A percentile compares a stretch with the other conserved stretches of the same genome.
Evolutionary conservation across 768 basidiomycete genomes (phyloP).

Genomic region (Mycena indigotica): DNA sequence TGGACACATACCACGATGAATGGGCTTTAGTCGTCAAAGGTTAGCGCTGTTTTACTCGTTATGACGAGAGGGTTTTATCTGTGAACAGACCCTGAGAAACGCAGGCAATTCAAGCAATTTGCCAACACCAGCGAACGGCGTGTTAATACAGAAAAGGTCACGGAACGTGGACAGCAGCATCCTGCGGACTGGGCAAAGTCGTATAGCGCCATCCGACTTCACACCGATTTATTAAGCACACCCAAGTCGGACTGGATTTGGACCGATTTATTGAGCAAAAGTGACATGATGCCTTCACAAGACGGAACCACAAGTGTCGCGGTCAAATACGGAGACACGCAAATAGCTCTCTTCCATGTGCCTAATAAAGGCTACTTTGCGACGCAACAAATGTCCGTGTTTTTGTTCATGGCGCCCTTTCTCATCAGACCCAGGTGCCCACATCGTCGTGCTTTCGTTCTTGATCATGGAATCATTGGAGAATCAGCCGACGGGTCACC

Average conservation of each 20-base stretch:
- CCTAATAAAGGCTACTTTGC: slow-evolving; percentile 61
- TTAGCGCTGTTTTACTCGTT: slow-evolving; percentile 15
- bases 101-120: slow-evolving; percentile 62
- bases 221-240: slow-evolving; percentile 38
- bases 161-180: slow-evolving; percentile 62
- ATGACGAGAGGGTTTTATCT: slow-evolving; percentile 2
- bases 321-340: slow-evolving; percentile 64
- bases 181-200: slow-evolving; percentile 72
- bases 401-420: slow-evolving; percentile 1
- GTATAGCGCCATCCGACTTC: slow-evolving; percentile 50
- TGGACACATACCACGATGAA: slow-evolving; percentile 69
- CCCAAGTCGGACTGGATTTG: slow-evolving; percentile 60
- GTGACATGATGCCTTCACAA: slow-evolving; percentile 51
- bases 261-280: slow-evolving; percentile 48
- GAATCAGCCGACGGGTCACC: slow-evolving; percentile 59
- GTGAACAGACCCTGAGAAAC: slow-evolving; percentile 42
- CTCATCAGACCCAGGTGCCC: slow-evolving; percentile 34
- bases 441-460: slow-evolving; percentile 58
- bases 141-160: slow-evolving; percentile 50
- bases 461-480: slow-evolving; percentile 70
- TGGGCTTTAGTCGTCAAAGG: slow-evolving; percentile 64
- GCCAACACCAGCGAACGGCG: slow-evolving; percentile 59
- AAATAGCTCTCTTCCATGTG: slow-evolving; percentile 69
- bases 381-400: slow-evolving; percentile 60
- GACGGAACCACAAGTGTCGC: slow-evolving; percentile 54